Evolutionary conservation across 257 asterid species (phyloP), one percentile per base, ranked within the genome.

Genomic region (Sherardia arvensis): DNA sequence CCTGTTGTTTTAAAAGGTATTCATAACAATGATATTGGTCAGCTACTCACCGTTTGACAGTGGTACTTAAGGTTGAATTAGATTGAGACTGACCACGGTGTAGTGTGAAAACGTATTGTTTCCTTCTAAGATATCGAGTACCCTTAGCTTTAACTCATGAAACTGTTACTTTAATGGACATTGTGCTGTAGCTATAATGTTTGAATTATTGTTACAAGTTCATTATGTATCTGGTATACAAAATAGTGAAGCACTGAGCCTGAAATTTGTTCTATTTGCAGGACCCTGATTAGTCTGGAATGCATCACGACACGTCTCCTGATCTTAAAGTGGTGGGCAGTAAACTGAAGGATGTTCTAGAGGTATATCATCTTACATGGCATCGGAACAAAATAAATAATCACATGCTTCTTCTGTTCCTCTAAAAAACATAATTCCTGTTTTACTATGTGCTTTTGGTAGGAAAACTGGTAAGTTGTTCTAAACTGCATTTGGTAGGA

Each of bases 261-360:
- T 73, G 58, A 38, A 55, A 30, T 15, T 60, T 63, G 66, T 67
- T 48, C 21, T 61, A 51, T 51, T 18, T 67, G 75, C 87, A 90
- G 97, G 85, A 85, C 91, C 27, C 86, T 0, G 89, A 80, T 64
- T 80, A 85, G 93, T 77, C 95, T 18, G 85, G 89, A 15, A 85
- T 90, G 83, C 96, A 90, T 78, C 93, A 87, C 22, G 96, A 90
- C 78, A 64, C 83, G 62, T 84, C 97, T 30, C 55, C 93, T 18
- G 93, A 90, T 77, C 96, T 90, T 74, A 84, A 82, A 69, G 91
- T 87, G 66, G 96, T 90, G 5, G 87, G 87, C 34, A 73, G 66
- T 74, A 90, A 82, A 80, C 82, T 90, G 55, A 79, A 80, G 71
- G 95, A 87, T 63, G 74, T 85, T 30, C 64, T 90, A 20, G 96